These are phyloP conservation scores for Tarenaya hassleriana DNA, from an alignment of 345 rosid species.

Conservation along the genomic window DNA sequence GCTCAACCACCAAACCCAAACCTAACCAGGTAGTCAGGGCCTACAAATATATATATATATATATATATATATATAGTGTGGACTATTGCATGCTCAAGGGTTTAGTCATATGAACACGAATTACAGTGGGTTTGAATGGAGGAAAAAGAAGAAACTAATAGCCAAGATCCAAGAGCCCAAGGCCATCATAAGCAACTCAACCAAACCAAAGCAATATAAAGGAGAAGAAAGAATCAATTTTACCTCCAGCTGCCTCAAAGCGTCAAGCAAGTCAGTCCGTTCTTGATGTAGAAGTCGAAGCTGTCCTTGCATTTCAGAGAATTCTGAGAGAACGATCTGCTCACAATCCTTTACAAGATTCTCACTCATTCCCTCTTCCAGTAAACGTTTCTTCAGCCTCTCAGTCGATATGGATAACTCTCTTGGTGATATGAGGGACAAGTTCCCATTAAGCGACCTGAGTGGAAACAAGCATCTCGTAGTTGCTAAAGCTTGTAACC, in stretches of 20 bases:
- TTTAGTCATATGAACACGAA: background rate
- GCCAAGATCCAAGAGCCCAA: no score
- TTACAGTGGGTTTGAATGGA: background rate
- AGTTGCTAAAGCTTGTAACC: conserved; percentile 87
- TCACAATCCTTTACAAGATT: conserved; percentile 80
- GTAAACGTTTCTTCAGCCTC: conserved; percentile 57
- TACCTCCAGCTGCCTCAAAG: conserved; percentile 91
- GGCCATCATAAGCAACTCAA: background rate
- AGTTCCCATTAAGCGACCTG: conserved; percentile 51
- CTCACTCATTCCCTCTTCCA: conserved; percentile 60
- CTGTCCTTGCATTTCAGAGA: conserved; percentile 65
- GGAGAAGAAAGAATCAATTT: conserved; percentile 10
- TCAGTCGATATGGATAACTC: conserved; percentile 74
- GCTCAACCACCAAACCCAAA: conserved; percentile 2
- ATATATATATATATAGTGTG: conserved; percentile 12
- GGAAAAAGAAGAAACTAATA: background rate
- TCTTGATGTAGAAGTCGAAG: conserved; percentile 69
- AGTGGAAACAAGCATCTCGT: conserved; percentile 57
- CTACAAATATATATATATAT: no score
- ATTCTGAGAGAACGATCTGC: conserved; percentile 81
- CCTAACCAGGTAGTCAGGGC: background rate
- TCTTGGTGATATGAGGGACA: conserved; percentile 43
- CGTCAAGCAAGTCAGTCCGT: conserved; percentile 65
- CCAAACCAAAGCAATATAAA: background rate
- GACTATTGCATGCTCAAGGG: conserved; percentile 2